Percentiles rank a stretch among this genome's conserved stretches.
These are phyloP conservation scores for Leishmania tarentolae DNA, from an alignment of 208 protist genomes.

Conservation along the genomic window DNA sequence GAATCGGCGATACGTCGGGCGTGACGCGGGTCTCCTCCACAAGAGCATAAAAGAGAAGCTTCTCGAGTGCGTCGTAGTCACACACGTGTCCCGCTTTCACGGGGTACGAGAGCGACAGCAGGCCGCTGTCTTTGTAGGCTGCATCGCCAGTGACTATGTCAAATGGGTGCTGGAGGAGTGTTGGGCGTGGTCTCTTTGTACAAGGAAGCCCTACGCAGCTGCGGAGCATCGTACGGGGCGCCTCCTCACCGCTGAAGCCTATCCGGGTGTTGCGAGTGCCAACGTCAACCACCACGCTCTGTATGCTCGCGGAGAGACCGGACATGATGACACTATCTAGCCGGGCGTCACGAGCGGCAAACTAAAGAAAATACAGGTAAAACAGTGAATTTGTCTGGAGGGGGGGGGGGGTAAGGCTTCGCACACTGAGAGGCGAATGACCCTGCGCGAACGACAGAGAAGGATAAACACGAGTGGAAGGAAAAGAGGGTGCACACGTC, in stretches of 20 bases:
- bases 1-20: slow-evolving; percentile 57
- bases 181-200: slow-evolving; percentile 60
- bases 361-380: not conserved
- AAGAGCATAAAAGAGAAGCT: slow-evolving; percentile 80
- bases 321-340: not conserved
- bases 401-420: not conserved
- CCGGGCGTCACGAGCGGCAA: not conserved
- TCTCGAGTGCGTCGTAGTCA: slow-evolving; percentile 84
- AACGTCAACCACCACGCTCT: slow-evolving; percentile 95
- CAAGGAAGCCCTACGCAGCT: slow-evolving; percentile 74
- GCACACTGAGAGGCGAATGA: not conserved
- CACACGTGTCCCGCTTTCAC: slow-evolving; percentile 67
- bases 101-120: slow-evolving; percentile 56
- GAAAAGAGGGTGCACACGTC: not conserved
- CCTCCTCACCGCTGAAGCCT: slow-evolving; percentile 96
- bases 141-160: slow-evolving; percentile 77
- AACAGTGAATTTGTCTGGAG: not conserved
- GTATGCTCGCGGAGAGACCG: slow-evolving; percentile 8
- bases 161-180: slow-evolving; percentile 61
- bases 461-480: not conserved
- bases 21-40: slow-evolving; percentile 64
- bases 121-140: slow-evolving; percentile 53
- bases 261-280: slow-evolving; percentile 93
- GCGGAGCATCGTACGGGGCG: slow-evolving; percentile 91
- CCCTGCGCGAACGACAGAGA: not conserved